Evolutionary conservation across 2,329 filamentous ascomycete genomes (phyloP).

Genomic region (Colletotrichum eremochloae): DNA sequence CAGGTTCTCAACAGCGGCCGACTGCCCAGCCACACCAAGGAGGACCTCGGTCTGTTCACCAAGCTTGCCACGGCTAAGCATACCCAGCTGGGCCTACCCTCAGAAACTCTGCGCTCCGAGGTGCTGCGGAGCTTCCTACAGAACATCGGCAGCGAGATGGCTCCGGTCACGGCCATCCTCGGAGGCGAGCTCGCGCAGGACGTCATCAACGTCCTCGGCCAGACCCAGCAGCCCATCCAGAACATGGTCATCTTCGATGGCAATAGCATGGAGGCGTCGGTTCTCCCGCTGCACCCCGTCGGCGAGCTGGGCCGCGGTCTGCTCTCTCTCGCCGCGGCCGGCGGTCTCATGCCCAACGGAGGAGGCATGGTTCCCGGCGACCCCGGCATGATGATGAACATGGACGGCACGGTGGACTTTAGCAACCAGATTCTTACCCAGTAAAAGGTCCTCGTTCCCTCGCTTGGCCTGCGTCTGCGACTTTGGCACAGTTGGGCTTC

Average conservation of each 20-base stretch:
- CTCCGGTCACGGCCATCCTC: conserved; percentile 88
- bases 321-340: conserved; percentile 51
- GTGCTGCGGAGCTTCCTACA: conserved; percentile 88
- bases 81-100: conserved; percentile 77
- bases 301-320: conserved; percentile 65
- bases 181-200: conserved; percentile 95
- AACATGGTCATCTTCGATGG: conserved; percentile 95
- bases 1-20: conserved; percentile 69
- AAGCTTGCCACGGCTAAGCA: conserved; percentile 83
- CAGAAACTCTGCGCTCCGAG: conserved; percentile 75
- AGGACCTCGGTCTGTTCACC: conserved; percentile 83
- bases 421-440: conserved; percentile 39
- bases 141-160: conserved; percentile 86
- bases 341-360: conserved; percentile 39
- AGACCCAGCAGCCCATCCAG: conserved; percentile 93
- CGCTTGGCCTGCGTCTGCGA: neutral
- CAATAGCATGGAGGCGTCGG: conserved; percentile 79
- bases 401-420: conserved; percentile 42
- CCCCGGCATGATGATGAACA: conserved; percentile 41
- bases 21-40: conserved; percentile 66
- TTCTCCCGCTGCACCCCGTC: conserved; percentile 85
- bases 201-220: conserved; percentile 94
- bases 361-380: conserved; percentile 32
- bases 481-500: conserved; percentile 21
- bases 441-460: conserved; percentile 8